Base-by-base conservation (phyloP, 768 basidiomycete species). In the Lactifluus rugatus region DNA sequence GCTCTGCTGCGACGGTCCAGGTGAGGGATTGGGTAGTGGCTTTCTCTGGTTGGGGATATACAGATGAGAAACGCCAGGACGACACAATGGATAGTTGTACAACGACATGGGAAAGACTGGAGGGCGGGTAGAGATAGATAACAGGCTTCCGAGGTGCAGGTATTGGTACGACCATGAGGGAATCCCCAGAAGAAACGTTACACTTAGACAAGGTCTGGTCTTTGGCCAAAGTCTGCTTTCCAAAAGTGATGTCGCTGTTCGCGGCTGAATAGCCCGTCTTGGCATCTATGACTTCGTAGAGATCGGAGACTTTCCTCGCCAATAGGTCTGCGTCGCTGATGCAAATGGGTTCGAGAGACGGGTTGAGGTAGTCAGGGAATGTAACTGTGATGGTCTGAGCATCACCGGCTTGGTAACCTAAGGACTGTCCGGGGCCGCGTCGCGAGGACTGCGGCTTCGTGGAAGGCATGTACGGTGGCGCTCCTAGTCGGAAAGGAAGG, bases 111-210 rank as follows among this genome's bases (percentile, higher is more conserved):
- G 42, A 19, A 17, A 60, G 48, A n/a, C 54, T 32, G 3, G 28
- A 46, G 3, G 58, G 54, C 5, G 58, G 54, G 16, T 23, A 55
- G 37, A 55, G 48, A 37, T 60, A 60, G 54, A 60, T 56, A 23
- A 60, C 37, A 7, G 53, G 41, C 41, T 42, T 42, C 7, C 41
- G 41, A 42, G 19, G n/a, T 3, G n/a, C 41, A 9, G 32, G 13
- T 5, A 19, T 11, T 16, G 52, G 42, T 4, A n/a, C 45, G 42
- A 46, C 23, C 44, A 54, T 8, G 21, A 54, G 25, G 1, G 53
- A 17, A 14, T 54, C 53, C 34, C 44, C 53, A 26, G 21, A 46
- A 19, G n/a, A 21, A 36, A 54, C 13, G 4, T 39, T 42, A n/a
- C 36, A 34, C 7, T 36, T 21, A 36, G 53, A 7, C 11, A 54